phyloP scores from a whole-genome alignment of 345 rosid species.

The Pugionium dolabratum region DNA sequence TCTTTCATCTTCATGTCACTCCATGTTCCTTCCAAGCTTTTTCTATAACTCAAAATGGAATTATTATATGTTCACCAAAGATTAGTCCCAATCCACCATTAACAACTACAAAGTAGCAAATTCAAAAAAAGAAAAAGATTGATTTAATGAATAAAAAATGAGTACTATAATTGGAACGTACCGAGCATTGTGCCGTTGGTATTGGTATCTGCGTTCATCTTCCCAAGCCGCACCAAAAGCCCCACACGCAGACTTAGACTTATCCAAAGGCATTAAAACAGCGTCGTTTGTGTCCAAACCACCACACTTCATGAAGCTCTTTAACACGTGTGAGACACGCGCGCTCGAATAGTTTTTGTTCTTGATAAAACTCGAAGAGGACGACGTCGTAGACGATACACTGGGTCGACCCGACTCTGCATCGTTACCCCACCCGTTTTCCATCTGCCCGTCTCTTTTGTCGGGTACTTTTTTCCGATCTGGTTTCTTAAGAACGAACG shows the following conservation, averaged over 20 bases:
- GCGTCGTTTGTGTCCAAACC: conserved; percentile 53
- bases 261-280: conserved; percentile 45
- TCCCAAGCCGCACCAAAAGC: conserved; percentile 45
- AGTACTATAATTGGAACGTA: conserved; percentile 25
- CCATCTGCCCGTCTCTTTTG: background rate
- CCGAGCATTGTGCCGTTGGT: conserved; percentile 44
- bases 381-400: conserved; percentile 40
- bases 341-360: conserved; percentile 44
- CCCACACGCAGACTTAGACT: conserved; percentile 21
- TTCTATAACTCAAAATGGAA: conserved; percentile 28
- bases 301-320: conserved; percentile 56
- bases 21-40: conserved; percentile 47
- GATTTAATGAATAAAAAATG: background rate
- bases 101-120: background rate
- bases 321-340: conserved; percentile 48
- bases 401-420: conserved; percentile 23
- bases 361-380: conserved; percentile 35
- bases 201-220: conserved; percentile 42
- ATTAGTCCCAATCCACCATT: background rate
- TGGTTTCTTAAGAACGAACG: conserved; percentile 19
- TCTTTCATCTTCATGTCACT: conserved; percentile 45
- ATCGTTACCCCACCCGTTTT: background rate
- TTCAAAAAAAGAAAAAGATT: conserved; percentile 7
- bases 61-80: no score
- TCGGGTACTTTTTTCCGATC: conserved; percentile 4